Evolutionary conservation across 495 filamentous ascomycete genomes (phyloP), one percentile per base, ranked within the genome.

Genomic region (Chaetomium fimeti): DNA sequence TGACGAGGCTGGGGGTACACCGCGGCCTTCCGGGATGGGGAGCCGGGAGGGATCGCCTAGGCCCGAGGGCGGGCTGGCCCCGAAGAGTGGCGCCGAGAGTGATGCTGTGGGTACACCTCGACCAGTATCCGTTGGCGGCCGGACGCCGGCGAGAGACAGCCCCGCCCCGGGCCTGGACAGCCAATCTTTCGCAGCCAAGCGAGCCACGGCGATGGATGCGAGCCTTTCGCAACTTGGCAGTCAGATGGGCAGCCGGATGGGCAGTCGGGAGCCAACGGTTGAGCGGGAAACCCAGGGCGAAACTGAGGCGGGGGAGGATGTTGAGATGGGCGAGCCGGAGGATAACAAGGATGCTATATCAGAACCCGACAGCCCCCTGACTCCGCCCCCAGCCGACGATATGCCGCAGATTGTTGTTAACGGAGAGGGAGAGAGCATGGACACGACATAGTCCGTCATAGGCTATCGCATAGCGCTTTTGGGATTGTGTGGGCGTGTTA

Each of bases 371-470:
- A 73, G 72, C 51, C 70, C 70, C 8, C 32, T 74, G 47, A 65
- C 68, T 8, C 74, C 72, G 36, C 66, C 68, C 72, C 80, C 56
- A 73, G 62, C 67, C 22, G 84, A 72, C 76, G 83, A 64, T 78
- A 76, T 75, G 27, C 82, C 81, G 24, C 74, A 73, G 61, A 82
- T 85, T 32, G 77, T 76, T 40, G 74, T 87, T 18, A 82, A 85
- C 22, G 82, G 82, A 43, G 80, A 82, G 59, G 79, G 74, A 5
- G 88, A 91, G 69, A 82, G 79, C 63, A 92, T 92, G 90, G 90
- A 93, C 74, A 88, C 79, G 25, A 85, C 87, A 0, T 81, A 68
- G 56, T 42, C 32, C 20, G n/a, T 24, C 6, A 49, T 2, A 22
- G 0, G 9, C 45, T 49, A 32, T 32, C 7, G 7, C 29, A 7